Conservation (phyloP, 2,329 filamentous ascomycete species). For the Cercospora zeae-maydis region DNA sequence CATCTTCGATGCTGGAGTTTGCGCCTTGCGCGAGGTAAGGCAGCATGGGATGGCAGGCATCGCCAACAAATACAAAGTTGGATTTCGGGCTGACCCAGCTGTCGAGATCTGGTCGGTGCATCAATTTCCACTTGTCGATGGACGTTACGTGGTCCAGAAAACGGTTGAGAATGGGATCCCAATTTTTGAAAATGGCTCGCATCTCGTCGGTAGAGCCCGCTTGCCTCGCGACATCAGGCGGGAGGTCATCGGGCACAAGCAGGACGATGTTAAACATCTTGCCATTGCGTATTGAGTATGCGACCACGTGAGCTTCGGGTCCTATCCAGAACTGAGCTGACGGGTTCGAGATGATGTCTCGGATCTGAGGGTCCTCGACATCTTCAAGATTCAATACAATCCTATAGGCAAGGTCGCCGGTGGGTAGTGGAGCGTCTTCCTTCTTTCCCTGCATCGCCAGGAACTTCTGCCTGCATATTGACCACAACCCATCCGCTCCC, state of each 20-base stretch:
- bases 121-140: constrained; percentile 68
- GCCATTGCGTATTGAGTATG: constrained; percentile 59
- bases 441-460: constrained; percentile 39
- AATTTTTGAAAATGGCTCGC: constrained; percentile 56
- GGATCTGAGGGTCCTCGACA: constrained; percentile 51
- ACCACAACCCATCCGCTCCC: constrained; percentile 64
- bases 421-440: constrained; percentile 51
- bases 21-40: constrained; percentile 58
- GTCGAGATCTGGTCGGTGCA: constrained; percentile 54
- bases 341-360: constrained; percentile 52
- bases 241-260: constrained; percentile 61
- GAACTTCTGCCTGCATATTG: constrained; percentile 51
- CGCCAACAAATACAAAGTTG: constrained; percentile 54
- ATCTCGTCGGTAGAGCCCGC: constrained; percentile 59
- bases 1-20: constrained; percentile 65
- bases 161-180: constrained; percentile 58
- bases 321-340: constrained; percentile 62
- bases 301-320: constrained; percentile 58
- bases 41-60: constrained; percentile 52
- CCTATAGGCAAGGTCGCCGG: constrained; percentile 63
- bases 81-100: constrained; percentile 54
- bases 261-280: constrained; percentile 64
- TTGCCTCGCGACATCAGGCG: constrained; percentile 50
- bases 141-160: constrained; percentile 52
- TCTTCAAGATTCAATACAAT: constrained; percentile 55